A percentile compares a stretch with the other conserved stretches of the same genome.
phyloP scores from a whole-genome alignment of 2,329 filamentous ascomycete genomes.

The Clarireedia hainanense region DNA sequence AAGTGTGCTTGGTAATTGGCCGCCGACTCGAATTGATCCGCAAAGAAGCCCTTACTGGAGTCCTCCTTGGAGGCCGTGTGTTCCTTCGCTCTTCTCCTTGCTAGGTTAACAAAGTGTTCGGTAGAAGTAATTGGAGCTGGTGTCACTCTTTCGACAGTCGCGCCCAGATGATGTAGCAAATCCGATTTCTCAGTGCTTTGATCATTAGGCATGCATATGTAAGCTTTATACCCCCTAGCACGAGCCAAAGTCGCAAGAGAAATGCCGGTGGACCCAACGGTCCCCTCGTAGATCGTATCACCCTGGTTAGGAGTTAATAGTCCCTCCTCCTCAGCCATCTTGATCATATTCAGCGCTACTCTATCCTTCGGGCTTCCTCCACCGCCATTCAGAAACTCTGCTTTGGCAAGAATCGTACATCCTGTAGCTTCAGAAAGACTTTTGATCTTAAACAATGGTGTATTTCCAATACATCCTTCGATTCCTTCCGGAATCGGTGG shows the following conservation, averaged over 20 bases:
- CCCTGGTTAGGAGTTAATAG: conserved; percentile 71
- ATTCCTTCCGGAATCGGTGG: conserved; percentile 63
- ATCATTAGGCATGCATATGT: conserved; percentile 97
- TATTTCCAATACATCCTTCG: conserved; percentile 88
- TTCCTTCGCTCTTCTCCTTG: conserved; percentile 64
- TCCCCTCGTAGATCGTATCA: conserved; percentile 96
- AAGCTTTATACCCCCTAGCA: conserved; percentile 80
- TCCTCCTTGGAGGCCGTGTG: conserved; percentile 54
- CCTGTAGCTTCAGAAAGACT: conserved; percentile 82
- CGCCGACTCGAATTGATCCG: conserved; percentile 88
- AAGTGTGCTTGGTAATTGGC: conserved; percentile 87
- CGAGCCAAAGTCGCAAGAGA: conserved; percentile 84
- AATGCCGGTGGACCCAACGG: conserved; percentile 92
- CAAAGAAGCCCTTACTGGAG: conserved; percentile 78
- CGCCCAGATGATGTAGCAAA: conserved; percentile 81
- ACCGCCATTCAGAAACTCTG: conserved; percentile 92
- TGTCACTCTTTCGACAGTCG: conserved; percentile 82
- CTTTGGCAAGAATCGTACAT: conserved; percentile 85
- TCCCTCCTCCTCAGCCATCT: conserved; percentile 69
- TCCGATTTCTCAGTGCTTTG: conserved; percentile 83
- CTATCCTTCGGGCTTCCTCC: conserved; percentile 92
- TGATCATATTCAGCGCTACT: conserved; percentile 85
- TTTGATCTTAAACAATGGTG: conserved; percentile 77
- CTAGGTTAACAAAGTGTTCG: conserved; percentile 90
- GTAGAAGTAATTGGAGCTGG: conserved; percentile 92